These are phyloP conservation scores for Stentor roeselii DNA, from an alignment of 73 alveolate genomes.

Conservation along the genomic window DNA sequence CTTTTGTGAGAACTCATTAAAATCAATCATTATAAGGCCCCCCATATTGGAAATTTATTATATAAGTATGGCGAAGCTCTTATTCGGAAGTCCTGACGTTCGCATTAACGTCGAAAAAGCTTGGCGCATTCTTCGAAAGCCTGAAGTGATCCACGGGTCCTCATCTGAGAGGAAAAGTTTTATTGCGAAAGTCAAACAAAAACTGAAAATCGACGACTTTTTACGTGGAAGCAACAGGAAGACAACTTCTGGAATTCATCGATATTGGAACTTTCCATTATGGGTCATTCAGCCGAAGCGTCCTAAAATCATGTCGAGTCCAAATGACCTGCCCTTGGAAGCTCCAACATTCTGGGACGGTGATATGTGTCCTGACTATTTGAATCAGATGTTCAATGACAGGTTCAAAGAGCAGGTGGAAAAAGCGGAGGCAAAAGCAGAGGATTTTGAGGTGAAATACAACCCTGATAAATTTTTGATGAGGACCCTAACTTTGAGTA, in stretches of 20 bases:
- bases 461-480: no score
- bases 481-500: no score
- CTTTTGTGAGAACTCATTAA: not conserved
- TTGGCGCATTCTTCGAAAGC: not conserved
- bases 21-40: constrained; percentile 3
- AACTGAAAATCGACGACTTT: not conserved
- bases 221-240: not conserved
- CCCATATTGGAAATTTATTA: not conserved
- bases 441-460: no score
- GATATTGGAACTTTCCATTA: not conserved
- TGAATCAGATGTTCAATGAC: no score
- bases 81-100: not conserved
- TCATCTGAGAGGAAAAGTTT: not conserved
- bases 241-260: not conserved
- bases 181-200: no score
- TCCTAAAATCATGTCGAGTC: not conserved
- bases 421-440: no score
- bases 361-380: no score
- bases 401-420: no score
- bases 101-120: not conserved
- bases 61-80: not conserved
- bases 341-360: no score
- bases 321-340: no score
- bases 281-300: not conserved
- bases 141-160: not conserved